Evolutionary conservation across 2,329 filamentous ascomycete genomes (phyloP).

Genomic region (Huntiella savannae): DNA sequence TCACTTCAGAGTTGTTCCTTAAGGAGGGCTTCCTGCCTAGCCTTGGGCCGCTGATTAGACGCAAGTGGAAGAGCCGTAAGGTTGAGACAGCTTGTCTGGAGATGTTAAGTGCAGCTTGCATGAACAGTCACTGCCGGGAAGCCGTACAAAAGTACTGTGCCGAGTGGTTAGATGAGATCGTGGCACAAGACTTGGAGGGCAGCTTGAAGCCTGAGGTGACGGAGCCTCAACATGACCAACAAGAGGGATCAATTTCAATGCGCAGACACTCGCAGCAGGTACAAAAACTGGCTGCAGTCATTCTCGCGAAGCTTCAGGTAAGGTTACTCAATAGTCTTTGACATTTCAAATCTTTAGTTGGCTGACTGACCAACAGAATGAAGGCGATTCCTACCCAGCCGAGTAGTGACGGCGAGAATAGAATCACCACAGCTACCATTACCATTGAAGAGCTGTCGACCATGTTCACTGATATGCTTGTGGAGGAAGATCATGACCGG

Average conservation of each 20-base stretch:
- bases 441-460: slow-evolving; percentile 46
- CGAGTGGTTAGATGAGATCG: slow-evolving; percentile 71
- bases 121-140: slow-evolving; percentile 64
- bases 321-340: slow-evolving; percentile 13
- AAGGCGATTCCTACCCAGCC: slow-evolving; percentile 33
- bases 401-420: slow-evolving; percentile 22
- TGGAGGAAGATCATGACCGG: slow-evolving; percentile 24
- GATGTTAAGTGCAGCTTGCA: slow-evolving; percentile 79
- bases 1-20: slow-evolving; percentile 63
- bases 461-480: slow-evolving; percentile 47
- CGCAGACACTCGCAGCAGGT: slow-evolving; percentile 41
- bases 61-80: slow-evolving; percentile 66
- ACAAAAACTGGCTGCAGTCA: slow-evolving; percentile 50
- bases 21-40: slow-evolving; percentile 70
- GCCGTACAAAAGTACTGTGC: slow-evolving; percentile 69
- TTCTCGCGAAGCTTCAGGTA: slow-evolving; percentile 53
- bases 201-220: slow-evolving; percentile 19
- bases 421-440: slow-evolving; percentile 34
- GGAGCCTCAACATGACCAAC: slow-evolving; percentile 38
- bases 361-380: slow-evolving; percentile 27
- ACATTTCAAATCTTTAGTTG: slow-evolving; percentile 15
- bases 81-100: slow-evolving; percentile 77
- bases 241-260: slow-evolving; percentile 39
- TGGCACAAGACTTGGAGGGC: slow-evolving; percentile 48
- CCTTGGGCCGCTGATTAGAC: slow-evolving; percentile 56